phyloP scores from a whole-genome alignment of 306 rosid species.

The Quercus ilex region DNA sequence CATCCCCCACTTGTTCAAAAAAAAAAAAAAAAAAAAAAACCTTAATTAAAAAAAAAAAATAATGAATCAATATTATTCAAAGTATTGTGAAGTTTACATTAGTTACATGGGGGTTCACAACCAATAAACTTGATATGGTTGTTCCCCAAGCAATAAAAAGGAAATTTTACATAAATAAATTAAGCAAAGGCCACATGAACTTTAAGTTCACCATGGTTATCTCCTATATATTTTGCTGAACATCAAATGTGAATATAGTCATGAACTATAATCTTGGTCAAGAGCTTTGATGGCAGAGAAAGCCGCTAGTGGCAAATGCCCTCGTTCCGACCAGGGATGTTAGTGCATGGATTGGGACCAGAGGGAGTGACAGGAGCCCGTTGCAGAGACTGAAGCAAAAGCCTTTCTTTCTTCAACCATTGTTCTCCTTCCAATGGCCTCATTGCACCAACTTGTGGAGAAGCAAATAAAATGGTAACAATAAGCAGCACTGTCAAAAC shows the following conservation, averaged over 20 bases:
- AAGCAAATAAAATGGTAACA: constrained; percentile 15
- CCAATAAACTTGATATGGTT: not conserved
- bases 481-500: constrained; percentile 10
- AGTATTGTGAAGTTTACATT: no score
- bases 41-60: not conserved
- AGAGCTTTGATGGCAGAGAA: not conserved
- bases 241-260: not conserved
- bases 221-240: not conserved
- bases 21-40: no score
- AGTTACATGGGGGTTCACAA: no score
- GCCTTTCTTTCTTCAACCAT: constrained; percentile 20
- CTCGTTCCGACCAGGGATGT: constrained; percentile 12
- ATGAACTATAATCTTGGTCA: not conserved
- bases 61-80: not conserved
- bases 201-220: not conserved
- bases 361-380: not conserved
- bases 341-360: constrained; percentile 24
- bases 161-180: not conserved
- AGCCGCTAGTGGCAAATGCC: constrained; percentile 8
- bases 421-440: constrained; percentile 30
- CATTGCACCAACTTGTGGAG: constrained; percentile 26
- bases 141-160: not conserved
- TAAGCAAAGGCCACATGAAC: not conserved
- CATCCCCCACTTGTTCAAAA: no score
- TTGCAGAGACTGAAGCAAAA: constrained; percentile 15